phyloP scores from a whole-genome alignment of 2,329 filamentous ascomycete species.

The Alternaria gaisen region DNA sequence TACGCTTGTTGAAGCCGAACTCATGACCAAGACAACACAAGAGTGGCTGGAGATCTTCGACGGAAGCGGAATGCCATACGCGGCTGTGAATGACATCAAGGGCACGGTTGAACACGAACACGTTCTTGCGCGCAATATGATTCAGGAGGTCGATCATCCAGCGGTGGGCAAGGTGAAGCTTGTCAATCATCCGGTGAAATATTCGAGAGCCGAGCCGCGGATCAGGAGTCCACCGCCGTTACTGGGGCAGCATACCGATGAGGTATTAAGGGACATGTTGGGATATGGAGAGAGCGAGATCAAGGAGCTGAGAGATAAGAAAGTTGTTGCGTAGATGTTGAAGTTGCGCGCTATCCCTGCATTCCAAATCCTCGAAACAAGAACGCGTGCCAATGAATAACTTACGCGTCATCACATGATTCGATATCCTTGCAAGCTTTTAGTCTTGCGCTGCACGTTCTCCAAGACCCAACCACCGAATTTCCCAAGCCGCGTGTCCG shows the following conservation, averaged over 20 bases:
- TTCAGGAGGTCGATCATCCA: constrained; percentile 83
- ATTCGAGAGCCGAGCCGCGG: constrained; percentile 79
- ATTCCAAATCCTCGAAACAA: background rate
- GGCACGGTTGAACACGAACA: constrained; percentile 84
- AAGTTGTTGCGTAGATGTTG: constrained; percentile 23
- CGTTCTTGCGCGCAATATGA: constrained; percentile 81
- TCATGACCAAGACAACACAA: constrained; percentile 77
- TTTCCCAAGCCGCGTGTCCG: constrained; percentile 1
- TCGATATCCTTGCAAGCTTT: background rate
- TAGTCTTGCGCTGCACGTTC: background rate
- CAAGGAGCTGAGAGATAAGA: constrained; percentile 15
- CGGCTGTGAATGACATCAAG: constrained; percentile 92
- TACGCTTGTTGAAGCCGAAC: constrained; percentile 76
- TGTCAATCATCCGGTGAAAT: constrained; percentile 94
- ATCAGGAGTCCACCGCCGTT: constrained; percentile 82
- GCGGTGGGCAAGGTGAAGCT: constrained; percentile 84
- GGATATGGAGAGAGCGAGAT: constrained; percentile 38
- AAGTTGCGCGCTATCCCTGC: background rate
- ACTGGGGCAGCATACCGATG: constrained; percentile 62
- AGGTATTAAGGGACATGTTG: constrained; percentile 43
- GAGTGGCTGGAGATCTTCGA: constrained; percentile 90
- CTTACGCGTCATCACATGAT: constrained; percentile 1
- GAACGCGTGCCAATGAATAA: background rate
- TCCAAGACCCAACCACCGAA: background rate
- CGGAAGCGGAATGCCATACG: constrained; percentile 91